These are phyloP conservation scores for Senecio squalidus DNA, from an alignment of 140 eudicot species.

Conservation along the genomic window DNA sequence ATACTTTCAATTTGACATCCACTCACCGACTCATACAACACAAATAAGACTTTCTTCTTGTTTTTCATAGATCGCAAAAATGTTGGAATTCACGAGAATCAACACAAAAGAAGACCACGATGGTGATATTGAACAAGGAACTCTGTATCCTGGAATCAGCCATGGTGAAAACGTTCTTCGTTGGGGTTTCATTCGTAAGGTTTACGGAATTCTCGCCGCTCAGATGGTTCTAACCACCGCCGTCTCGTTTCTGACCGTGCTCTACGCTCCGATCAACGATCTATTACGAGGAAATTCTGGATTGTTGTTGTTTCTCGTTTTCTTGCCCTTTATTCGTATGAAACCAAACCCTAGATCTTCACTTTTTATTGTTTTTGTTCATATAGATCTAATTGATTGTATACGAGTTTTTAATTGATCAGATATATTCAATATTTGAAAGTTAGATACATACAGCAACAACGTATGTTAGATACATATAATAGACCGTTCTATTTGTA, in stretches of 20 bases:
- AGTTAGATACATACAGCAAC: too few relatives aligned
- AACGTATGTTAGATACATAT: too few relatives aligned
- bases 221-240: slow-evolving; percentile 82
- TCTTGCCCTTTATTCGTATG: slow-evolving; percentile 79
- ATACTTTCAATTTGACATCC: too few relatives aligned
- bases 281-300: slow-evolving; percentile 67
- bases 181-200: slow-evolving; percentile 98
- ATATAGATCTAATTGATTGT: slow-evolving; percentile 5
- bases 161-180: slow-evolving; percentile 83
- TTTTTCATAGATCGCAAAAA: too few relatives aligned
- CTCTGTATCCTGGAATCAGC: slow-evolving; percentile 79
- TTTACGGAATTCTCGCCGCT: slow-evolving; percentile 82
- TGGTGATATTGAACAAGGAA: slow-evolving; percentile 52
- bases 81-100: slow-evolving; percentile 58
- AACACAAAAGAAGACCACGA: slow-evolving; percentile 47
- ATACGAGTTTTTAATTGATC: neutral
- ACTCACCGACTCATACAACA: too few relatives aligned
- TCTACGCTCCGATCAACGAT: slow-evolving; percentile 73
- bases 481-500: too few relatives aligned
- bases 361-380: neutral
- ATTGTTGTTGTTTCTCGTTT: slow-evolving; percentile 57
- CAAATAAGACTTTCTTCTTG: too few relatives aligned
- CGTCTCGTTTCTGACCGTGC: slow-evolving; percentile 68
- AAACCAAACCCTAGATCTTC: slow-evolving; percentile 28
- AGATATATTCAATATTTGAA: too few relatives aligned